Conservation (phyloP, 768 basidiomycete species). For the Tylopilus balloui region DNA sequence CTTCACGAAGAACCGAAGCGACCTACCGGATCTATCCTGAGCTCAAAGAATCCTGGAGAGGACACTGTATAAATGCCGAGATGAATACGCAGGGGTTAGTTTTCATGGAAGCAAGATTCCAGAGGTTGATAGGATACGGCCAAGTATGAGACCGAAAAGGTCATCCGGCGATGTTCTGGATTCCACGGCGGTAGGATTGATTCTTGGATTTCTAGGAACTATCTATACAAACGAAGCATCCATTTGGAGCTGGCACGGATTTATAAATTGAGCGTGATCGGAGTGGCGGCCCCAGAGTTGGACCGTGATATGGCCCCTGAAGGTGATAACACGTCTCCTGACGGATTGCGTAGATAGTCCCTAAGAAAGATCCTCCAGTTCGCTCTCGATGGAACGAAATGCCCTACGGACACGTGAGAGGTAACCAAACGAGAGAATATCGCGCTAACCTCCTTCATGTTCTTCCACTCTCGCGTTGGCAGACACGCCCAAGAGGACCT, state of each 20-base stretch:
- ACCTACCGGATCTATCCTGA: not conserved
- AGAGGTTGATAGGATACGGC: not conserved
- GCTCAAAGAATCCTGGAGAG: not conserved
- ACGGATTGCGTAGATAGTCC: conserved; percentile 57
- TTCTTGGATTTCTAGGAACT: not conserved
- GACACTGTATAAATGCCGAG: not conserved
- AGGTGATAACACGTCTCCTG: conserved; percentile 45
- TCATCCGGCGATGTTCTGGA: not conserved
- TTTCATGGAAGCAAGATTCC: not conserved
- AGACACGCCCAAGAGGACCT: conserved; percentile 51
- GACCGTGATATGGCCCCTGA: conserved; percentile 32
- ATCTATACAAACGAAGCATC: conserved; percentile 2
- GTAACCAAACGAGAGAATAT: not conserved
- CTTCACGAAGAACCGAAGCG: not conserved
- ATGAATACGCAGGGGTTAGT: not conserved
- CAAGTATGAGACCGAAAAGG: not conserved
- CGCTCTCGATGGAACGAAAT: conserved; percentile 77
- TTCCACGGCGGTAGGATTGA: not conserved
- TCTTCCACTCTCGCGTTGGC: conserved; percentile 59
- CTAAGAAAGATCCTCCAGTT: conserved; percentile 73
- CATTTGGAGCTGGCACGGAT: not conserved
- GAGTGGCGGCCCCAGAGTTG: conserved; percentile 47
- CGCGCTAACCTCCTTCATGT: conserved; percentile 70
- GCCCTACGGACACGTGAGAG: conserved; percentile 43
- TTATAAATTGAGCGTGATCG: conserved; percentile 24